Evolutionary conservation across 1,284 basidiomycete species (phyloP), one percentile per base, ranked within the genome.

Genomic region (Sanghuangporus weigelae): DNA sequence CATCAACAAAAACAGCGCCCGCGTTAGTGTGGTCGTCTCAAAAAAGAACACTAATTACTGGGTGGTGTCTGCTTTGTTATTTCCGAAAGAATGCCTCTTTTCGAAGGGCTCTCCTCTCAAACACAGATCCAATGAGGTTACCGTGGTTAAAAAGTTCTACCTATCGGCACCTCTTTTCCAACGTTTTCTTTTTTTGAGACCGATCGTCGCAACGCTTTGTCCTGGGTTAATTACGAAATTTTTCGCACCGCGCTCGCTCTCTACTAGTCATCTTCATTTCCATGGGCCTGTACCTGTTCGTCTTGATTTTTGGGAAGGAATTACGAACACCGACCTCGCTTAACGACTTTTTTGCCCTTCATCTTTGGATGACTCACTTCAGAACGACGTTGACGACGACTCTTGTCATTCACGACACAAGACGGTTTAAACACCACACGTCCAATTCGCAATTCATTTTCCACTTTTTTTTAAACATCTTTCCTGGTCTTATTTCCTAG

Each of bases 341-440:
- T 21, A 7, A 1, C n/a, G 44, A 14, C 26, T 26, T 62, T 38
- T 48, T 57, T n/a, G 6, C 54, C 6, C 21, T n/a, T 48, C 38
- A n/a, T 48, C 40, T 44, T 35, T 44, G 44, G 7, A 26, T 54
- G 36, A 63, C 57, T 26, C 12, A 23, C 39, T 40, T 35, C 38
- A 31, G 44, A 66, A 64, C 67, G 67, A 73, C 69, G 70, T 74
- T 67, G 62, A 68, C 67, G 68, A 56, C 26, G 44, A 66, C 59
- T 66, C 75, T 79, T 80, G 77, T 77, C 74, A 81, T 79, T 79
- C 78, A 81, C 77, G 79, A 77, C 72, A 78, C 78, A 80, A 78
- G 76, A 63, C 57, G 56, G 42, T 53, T 56, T 38, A 4, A 21
- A 19, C 38, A 19, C 8, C 31, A 19, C 39, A 51, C 21, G 46